Percentiles rank a stretch among this genome's conserved stretches.
Conservation (phyloP, 129 eudicot species). For the Scalesia atractyloides region DNA sequence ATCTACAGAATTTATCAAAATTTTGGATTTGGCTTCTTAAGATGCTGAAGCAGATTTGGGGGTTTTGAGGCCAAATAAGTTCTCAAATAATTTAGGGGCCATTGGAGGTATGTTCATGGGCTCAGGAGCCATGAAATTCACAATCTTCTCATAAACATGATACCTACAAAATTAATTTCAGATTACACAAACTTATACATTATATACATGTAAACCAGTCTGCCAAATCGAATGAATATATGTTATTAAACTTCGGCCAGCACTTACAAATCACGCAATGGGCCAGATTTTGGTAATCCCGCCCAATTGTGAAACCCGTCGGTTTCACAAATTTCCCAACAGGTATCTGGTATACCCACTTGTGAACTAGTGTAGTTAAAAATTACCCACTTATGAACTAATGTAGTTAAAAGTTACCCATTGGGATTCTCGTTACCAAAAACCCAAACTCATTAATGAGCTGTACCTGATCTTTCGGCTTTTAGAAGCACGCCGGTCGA, state of each 20-base stretch:
- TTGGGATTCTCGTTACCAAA: not conserved
- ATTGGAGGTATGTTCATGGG: conserved; percentile 63
- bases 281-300: too few species aligned
- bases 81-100: conserved; percentile 76
- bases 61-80: conserved; percentile 67
- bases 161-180: conserved; percentile 52
- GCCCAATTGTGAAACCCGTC: not conserved
- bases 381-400: too few species aligned
- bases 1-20: not conserved
- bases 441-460: not conserved
- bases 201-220: not conserved
- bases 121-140: conserved; percentile 89
- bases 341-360: not conserved
- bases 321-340: not conserved
- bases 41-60: conserved; percentile 37
- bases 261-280: too few species aligned
- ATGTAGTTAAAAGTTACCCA: too few species aligned
- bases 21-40: conserved; percentile 3
- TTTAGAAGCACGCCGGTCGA: conserved; percentile 92
- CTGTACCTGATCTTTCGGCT: conserved; percentile 81
- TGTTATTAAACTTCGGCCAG: too few species aligned
- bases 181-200: not conserved
- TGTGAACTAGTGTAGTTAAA: not conserved
- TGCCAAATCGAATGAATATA: not conserved
- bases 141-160: conserved; percentile 79